Evolutionary conservation across 495 filamentous ascomycete genomes (phyloP).

Genomic region (Aspergillus nidulans): DNA sequence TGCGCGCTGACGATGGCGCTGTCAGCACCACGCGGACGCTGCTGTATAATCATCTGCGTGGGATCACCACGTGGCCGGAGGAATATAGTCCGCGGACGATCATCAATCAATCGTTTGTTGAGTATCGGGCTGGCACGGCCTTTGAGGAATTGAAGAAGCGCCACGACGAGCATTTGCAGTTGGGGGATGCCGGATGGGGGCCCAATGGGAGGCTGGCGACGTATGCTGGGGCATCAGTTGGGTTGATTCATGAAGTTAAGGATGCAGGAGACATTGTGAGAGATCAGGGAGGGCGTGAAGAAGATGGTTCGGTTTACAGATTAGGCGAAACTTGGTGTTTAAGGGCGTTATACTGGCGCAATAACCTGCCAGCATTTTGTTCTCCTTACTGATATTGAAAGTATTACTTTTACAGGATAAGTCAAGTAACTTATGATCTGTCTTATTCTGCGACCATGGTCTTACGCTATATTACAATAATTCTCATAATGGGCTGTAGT

Average conservation of each 20-base stretch:
- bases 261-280: constrained; percentile 19
- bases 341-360: too few species aligned
- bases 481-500: too few species aligned
- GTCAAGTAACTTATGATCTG: too few species aligned
- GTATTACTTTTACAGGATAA: too few species aligned
- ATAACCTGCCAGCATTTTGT: too few species aligned
- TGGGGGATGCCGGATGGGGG: constrained; percentile 37
- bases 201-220: constrained; percentile 60
- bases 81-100: constrained; percentile 59
- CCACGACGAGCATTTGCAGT: constrained; percentile 52
- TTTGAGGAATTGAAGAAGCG: constrained; percentile 56
- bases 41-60: constrained; percentile 67
- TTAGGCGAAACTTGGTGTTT: too few species aligned
- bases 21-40: constrained; percentile 58
- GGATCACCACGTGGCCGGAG: constrained; percentile 64
- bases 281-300: neutral
- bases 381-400: too few species aligned
- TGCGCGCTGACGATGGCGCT: constrained; percentile 60
- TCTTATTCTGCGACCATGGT: too few species aligned
- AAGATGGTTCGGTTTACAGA: neutral
- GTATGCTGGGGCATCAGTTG: constrained; percentile 57
- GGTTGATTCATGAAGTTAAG: constrained; percentile 44
- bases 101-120: constrained; percentile 56
- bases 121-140: constrained; percentile 49
- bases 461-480: too few species aligned